Evolutionary conservation across 140 eudicot genomes (phyloP).

Genomic region (Senecio squalidus): DNA sequence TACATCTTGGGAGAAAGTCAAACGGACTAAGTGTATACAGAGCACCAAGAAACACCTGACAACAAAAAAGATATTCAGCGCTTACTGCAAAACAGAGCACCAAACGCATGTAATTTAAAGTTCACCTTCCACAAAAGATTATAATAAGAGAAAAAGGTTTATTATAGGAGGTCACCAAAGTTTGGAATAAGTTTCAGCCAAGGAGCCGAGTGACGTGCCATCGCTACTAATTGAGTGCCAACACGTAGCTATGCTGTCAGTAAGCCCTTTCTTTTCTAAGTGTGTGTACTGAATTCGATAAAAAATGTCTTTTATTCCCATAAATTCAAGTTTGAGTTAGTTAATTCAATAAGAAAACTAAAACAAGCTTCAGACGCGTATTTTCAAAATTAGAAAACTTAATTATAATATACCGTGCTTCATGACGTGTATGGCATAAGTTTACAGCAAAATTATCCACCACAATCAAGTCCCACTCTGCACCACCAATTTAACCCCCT

Average conservation of each 20-base stretch:
- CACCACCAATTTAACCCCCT: too few species aligned
- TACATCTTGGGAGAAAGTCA: conserved; percentile 66
- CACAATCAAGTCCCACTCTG: too few species aligned
- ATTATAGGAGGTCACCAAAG: neutral
- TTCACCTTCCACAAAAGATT: neutral
- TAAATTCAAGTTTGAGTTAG: too few species aligned
- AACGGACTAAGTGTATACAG: conserved; percentile 56
- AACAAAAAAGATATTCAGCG: conserved; percentile 14
- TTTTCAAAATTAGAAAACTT: too few species aligned
- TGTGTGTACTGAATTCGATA: too few species aligned
- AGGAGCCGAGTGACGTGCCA: conserved; percentile 2
- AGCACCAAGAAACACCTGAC: conserved; percentile 58
- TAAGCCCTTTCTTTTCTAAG: too few species aligned
- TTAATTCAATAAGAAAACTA: too few species aligned
- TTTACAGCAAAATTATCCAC: too few species aligned
- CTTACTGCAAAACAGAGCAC: neutral
- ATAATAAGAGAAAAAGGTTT: neutral
- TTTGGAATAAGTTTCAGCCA: neutral
- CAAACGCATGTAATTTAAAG: neutral
- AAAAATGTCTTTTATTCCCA: too few species aligned
- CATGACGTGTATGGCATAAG: too few species aligned
- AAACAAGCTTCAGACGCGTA: too few species aligned
- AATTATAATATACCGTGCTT: too few species aligned
- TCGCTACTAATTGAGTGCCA: conserved; percentile 6
- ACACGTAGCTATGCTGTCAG: neutral